Base-by-base conservation (phyloP, 345 rosid species). In the Gossypium sturtianum region DNA sequence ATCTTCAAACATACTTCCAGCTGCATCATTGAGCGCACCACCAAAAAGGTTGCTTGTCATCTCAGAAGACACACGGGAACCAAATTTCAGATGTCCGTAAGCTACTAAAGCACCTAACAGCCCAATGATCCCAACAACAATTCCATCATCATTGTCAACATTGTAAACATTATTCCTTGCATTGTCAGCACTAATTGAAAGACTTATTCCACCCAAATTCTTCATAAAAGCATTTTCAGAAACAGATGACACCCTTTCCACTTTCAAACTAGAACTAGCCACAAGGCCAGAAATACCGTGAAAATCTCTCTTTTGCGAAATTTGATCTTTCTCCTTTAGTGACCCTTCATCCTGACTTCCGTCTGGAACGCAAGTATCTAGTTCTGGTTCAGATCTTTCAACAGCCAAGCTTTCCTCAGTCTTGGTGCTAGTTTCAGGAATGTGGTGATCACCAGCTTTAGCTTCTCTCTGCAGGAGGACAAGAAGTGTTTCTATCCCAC, bases 401-500 rank as follows among this genome's bases (percentile, higher is more conserved):
- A 76, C 68, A 48, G 84, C 74, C 49, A 84, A 77, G 76, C 75
- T 72, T 74, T 74, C 76, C 68, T 80, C 82, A 82, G 75, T 78
- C 77, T 78, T 81, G 53, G 59, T 73, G 70, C 20, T 66, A 52
- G 80, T 59, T 69, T 83, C 92, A 72, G 76, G 74, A 81, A 85
- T 58, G 68, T 62, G 66, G 49, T 74, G 80, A 74, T 96, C 97
- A 20, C 97, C 97, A 82, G 84, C 85, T 85, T 91, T 93, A 73
- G 92, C 98, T 89, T 96, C 98, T 74, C 89, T 85, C 75, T 96
- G 99, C 81, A 96, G 87, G 79, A 96, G 83, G 74, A 96, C 98
- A 80, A 96, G 98, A 85, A 96, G 97, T 29, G 94, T 90, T 83
- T 96, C 99, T 83, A 93, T 83, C 66, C 99, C 99, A 80, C 97